Evolutionary conservation across 805 yeast genomes (phyloP).

Genomic region (Pichia rugopelliculosa): DNA sequence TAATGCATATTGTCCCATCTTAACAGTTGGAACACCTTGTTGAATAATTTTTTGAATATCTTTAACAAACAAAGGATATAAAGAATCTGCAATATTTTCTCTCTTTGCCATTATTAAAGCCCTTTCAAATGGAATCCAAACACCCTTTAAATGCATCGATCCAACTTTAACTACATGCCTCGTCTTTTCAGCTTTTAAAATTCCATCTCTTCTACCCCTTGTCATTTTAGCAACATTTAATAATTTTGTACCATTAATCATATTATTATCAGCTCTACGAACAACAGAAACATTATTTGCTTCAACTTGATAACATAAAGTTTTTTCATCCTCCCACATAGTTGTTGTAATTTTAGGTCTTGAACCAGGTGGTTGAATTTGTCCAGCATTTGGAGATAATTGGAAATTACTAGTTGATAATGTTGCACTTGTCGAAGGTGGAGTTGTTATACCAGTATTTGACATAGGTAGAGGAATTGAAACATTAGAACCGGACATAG

Average conservation of each 20-base stretch:
- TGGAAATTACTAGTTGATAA: slow-evolving; percentile 14
- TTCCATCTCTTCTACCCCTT: slow-evolving; percentile 66
- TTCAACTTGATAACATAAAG: slow-evolving; percentile 65
- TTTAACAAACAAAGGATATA: slow-evolving; percentile 56
- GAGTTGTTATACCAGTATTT: slow-evolving; percentile 8
- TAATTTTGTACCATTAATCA: slow-evolving; percentile 66
- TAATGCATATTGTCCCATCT: slow-evolving; percentile 17
- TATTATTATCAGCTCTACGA: slow-evolving; percentile 62
- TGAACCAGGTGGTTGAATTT: slow-evolving; percentile 34
- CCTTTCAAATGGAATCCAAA: slow-evolving; percentile 69
- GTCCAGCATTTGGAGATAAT: slow-evolving; percentile 29
- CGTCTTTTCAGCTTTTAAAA: slow-evolving; percentile 56
- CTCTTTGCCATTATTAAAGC: slow-evolving; percentile 64
- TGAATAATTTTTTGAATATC: slow-evolving; percentile 47
- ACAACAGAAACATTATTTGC: slow-evolving; percentile 62
- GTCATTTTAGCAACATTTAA: slow-evolving; percentile 69
- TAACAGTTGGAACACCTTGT: slow-evolving; percentile 30
- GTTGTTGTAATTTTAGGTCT: slow-evolving; percentile 61
- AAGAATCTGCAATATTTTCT: slow-evolving; percentile 52
- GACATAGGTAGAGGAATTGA: not conserved
- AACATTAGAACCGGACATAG: not conserved
- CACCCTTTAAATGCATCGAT: slow-evolving; percentile 69
- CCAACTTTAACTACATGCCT: slow-evolving; percentile 68
- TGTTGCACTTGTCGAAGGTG: slow-evolving; percentile 6
- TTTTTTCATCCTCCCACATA: slow-evolving; percentile 71